Percentiles rank a stretch among this genome's conserved stretches.
Evolutionary conservation across 768 basidiomycete genomes (phyloP).

Genomic region (Xerocomellus chrysenteron): DNA sequence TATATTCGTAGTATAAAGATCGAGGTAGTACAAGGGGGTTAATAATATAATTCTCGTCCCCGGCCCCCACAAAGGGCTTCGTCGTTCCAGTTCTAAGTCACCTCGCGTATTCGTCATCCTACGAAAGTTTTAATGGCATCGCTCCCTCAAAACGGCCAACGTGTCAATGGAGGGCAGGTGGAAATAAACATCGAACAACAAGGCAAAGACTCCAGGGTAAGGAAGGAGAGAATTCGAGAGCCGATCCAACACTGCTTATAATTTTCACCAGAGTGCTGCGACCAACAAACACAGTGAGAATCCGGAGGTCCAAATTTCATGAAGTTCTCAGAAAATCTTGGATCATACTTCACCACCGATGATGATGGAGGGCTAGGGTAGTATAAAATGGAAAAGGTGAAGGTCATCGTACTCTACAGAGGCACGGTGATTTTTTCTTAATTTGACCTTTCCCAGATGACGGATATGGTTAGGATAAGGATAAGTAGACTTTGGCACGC

Average conservation of each 20-base stretch:
- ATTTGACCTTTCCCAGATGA: no score
- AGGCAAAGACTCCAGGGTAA: not conserved
- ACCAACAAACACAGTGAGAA: not conserved
- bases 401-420: no score
- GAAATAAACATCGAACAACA: not conserved
- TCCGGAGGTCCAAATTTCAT: not conserved
- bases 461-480: no score
- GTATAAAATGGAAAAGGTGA: not conserved
- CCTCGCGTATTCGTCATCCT: no score
- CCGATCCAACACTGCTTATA: not conserved
- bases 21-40: no score
- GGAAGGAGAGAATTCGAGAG: not conserved
- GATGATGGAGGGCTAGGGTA: not conserved
- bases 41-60: no score
- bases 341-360: not conserved
- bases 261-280: no score
- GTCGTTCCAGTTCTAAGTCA: no score
- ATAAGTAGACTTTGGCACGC: no score
- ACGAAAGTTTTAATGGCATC: not conserved
- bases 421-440: no score
- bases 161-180: slow-evolving; percentile 1
- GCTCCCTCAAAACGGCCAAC: not conserved
- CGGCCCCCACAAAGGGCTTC: no score
- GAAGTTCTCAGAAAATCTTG: not conserved
- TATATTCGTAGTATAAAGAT: no score